Percentiles rank a stretch among this genome's conserved stretches.
These are phyloP conservation scores for Lycium ferocissimum DNA, from an alignment of 257 asterid species.

Conservation along the genomic window DNA sequence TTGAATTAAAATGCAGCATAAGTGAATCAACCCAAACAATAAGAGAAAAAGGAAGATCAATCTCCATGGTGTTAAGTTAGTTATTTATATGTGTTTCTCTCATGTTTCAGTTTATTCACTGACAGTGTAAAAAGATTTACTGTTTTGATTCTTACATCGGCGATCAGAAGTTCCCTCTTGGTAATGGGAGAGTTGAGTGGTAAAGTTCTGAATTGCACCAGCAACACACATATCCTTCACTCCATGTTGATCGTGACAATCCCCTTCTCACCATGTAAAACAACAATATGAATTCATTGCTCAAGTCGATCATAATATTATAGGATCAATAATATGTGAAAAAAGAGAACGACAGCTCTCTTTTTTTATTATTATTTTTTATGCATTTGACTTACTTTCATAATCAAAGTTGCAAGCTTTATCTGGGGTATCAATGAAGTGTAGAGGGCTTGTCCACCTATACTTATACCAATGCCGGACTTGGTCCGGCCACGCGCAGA, in stretches of 20 bases:
- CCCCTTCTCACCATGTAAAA: constrained; percentile 55
- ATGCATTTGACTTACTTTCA: constrained; percentile 53
- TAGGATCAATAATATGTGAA: neutral
- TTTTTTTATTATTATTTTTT: too few species aligned
- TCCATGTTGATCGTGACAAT: constrained; percentile 81
- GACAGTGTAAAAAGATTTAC: neutral
- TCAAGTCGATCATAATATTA: neutral
- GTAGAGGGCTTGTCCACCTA: constrained; percentile 90
- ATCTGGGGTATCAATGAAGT: constrained; percentile 95
- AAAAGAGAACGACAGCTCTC: neutral
- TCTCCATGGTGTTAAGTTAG: neutral
- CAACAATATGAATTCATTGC: neutral
- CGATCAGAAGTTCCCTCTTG: constrained; percentile 80
- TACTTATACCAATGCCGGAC: constrained; percentile 89
- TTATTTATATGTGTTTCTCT: neutral
- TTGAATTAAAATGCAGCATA: neutral
- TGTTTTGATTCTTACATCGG: constrained; percentile 58
- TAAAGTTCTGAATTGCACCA: constrained; percentile 88
- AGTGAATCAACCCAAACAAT: neutral
- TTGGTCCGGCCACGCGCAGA: constrained; percentile 96
- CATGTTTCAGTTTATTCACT: neutral
- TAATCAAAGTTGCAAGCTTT: constrained; percentile 74
- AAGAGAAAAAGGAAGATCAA: neutral
- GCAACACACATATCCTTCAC: constrained; percentile 88
- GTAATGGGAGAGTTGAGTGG: constrained; percentile 87